Percentiles rank a stretch among this genome's conserved stretches.
These are phyloP conservation scores for Platanthera zijinensis DNA, from an alignment of 106 monocot genomes.

Conservation along the genomic window DNA sequence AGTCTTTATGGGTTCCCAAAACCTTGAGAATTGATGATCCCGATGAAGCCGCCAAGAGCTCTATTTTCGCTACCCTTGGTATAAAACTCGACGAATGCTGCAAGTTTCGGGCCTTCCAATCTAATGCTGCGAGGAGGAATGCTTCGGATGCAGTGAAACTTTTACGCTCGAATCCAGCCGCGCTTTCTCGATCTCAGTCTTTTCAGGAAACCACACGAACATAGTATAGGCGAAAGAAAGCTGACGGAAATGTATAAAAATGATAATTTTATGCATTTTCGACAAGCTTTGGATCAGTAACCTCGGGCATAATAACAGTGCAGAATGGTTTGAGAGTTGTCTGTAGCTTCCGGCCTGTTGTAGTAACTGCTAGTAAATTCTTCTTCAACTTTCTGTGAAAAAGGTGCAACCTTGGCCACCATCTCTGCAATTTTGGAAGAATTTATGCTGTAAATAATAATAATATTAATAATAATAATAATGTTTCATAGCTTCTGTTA, in stretches of 20 bases:
- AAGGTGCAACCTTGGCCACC: not conserved
- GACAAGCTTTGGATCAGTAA: too few species aligned
- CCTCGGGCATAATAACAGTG: too few species aligned
- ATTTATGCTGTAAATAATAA: not conserved
- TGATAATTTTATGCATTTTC: too few species aligned
- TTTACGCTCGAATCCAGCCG: conserved; percentile 17
- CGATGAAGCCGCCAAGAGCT: conserved; percentile 55
- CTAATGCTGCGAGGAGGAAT: conserved; percentile 8
- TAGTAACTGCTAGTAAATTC: not conserved
- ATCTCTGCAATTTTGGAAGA: not conserved
- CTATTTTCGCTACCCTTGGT: conserved; percentile 56
- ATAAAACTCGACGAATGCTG: conserved; percentile 31
- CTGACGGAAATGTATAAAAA: too few species aligned
- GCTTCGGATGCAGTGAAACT: not conserved
- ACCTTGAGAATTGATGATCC: conserved; percentile 63
- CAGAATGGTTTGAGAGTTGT: not conserved
- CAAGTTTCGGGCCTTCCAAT: conserved; percentile 31
- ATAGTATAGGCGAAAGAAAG: too few species aligned
- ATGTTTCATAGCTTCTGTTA: not conserved
- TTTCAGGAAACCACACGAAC: conserved; percentile 19
- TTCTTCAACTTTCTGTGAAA: not conserved
- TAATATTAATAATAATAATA: not conserved
- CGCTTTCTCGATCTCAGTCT: conserved; percentile 12
- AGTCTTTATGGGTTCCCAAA: conserved; percentile 50
- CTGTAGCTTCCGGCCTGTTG: not conserved